Evolutionary conservation across 768 basidiomycete genomes (phyloP).

Genomic region (Russula griseocarnosa): DNA sequence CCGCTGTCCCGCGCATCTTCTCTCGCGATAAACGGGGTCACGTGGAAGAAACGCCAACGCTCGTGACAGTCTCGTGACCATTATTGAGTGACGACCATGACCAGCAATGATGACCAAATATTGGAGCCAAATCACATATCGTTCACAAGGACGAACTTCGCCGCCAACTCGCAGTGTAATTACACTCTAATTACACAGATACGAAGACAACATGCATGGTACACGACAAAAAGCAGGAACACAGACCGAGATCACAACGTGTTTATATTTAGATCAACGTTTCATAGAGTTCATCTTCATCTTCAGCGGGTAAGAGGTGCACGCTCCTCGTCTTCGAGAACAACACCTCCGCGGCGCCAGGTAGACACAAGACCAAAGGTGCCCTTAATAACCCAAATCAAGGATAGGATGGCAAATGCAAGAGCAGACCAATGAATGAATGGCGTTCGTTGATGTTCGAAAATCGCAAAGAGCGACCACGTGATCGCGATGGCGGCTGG

Average conservation of each 20-base stretch:
- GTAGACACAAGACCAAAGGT: constrained; percentile 47
- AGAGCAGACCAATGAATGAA: constrained; percentile 93
- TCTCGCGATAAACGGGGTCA: constrained; percentile 25
- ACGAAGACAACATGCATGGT: not conserved
- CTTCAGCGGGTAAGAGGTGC: constrained; percentile 63
- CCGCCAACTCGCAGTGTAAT: too few relatives aligned
- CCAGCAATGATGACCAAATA: too few relatives aligned
- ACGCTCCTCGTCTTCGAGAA: constrained; percentile 82
- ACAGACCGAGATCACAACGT: not conserved
- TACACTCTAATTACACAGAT: not conserved
- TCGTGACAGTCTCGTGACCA: not conserved
- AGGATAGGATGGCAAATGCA: constrained; percentile 76
- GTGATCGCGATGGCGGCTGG: constrained; percentile 88
- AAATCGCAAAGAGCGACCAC: constrained; percentile 94
- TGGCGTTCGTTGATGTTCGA: constrained; percentile 60
- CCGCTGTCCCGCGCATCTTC: constrained; percentile 12
- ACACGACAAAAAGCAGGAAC: not conserved
- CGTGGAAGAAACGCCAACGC: constrained; percentile 4
- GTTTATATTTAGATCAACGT: constrained; percentile 4
- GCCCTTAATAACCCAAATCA: constrained; percentile 82
- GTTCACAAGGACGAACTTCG: too few relatives aligned
- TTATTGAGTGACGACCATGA: too few relatives aligned
- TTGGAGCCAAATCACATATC: too few relatives aligned
- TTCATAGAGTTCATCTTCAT: not conserved
- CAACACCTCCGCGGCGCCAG: constrained; percentile 46